Conservation (phyloP, 2,329 filamentous ascomycete genomes). For the Blastomyces silverae region DNA sequence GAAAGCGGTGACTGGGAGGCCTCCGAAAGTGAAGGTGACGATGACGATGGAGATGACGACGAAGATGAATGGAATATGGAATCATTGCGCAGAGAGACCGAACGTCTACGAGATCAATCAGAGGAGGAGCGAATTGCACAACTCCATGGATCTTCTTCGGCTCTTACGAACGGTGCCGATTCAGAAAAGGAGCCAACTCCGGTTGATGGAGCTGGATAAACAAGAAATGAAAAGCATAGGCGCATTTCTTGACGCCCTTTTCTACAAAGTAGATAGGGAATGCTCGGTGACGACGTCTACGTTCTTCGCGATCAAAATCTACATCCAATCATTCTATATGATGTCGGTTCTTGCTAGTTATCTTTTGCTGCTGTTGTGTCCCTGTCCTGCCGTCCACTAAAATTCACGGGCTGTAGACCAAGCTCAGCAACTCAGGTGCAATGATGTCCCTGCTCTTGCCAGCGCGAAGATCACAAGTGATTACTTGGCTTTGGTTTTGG, state of each 20-base stretch:
- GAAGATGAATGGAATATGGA: conserved; percentile 53
- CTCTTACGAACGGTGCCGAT: background rate
- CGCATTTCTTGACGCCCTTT: background rate
- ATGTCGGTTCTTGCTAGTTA: background rate
- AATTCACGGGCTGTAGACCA: background rate
- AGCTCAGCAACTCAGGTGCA: background rate
- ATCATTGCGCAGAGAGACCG: conserved; percentile 81
- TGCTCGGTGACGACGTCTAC: background rate
- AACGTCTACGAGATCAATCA: conserved; percentile 63
- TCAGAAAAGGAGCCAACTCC: conserved; percentile 14
- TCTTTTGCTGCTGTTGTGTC: background rate
- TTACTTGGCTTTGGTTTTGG: conserved; percentile 3
- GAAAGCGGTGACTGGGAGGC: conserved; percentile 89
- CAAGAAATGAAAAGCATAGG: background rate
- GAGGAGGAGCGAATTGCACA: conserved; percentile 62
- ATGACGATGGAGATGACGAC: conserved; percentile 54
- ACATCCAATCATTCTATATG: conserved; percentile 9
- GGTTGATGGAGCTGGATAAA: conserved; percentile 17
- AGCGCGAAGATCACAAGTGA: background rate
- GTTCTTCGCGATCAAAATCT: conserved; percentile 1
- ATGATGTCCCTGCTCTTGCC: background rate
- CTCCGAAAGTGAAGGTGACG: conserved; percentile 54
- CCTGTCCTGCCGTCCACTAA: background rate
- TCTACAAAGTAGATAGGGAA: background rate
- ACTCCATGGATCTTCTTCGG: conserved; percentile 26